phyloP scores from a whole-genome alignment of 495 filamentous ascomycete species.

The Chaetomium tenue region DNA sequence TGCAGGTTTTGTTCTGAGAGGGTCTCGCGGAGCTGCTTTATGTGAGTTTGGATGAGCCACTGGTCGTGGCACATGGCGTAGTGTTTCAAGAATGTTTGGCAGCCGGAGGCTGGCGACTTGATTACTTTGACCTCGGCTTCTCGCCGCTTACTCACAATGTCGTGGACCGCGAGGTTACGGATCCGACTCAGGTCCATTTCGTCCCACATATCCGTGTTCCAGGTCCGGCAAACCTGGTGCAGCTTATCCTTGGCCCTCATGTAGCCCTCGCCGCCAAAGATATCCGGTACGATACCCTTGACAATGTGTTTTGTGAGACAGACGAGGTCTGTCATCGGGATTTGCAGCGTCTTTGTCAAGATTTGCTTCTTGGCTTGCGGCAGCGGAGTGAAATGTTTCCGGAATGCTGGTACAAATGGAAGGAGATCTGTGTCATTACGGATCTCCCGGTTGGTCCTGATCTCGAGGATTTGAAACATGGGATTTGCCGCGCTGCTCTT shows the following conservation, averaged over 20 bases:
- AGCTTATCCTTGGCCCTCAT: slow-evolving; percentile 59
- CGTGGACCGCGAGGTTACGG: slow-evolving; percentile 72
- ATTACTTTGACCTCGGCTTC: slow-evolving; percentile 58
- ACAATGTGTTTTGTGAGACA: slow-evolving; percentile 73
- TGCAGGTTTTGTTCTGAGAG: slow-evolving; percentile 97
- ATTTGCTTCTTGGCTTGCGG: slow-evolving; percentile 60
- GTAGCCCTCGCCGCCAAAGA: slow-evolving; percentile 46
- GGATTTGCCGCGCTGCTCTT: slow-evolving; percentile 57
- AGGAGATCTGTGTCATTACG: slow-evolving; percentile 76
- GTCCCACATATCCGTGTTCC: slow-evolving; percentile 73
- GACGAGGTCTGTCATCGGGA: slow-evolving; percentile 72
- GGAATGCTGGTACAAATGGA: slow-evolving; percentile 70
- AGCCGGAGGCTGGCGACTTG: slow-evolving; percentile 59
- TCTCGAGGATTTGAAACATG: slow-evolving; percentile 72
- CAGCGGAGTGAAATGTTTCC: slow-evolving; percentile 57
- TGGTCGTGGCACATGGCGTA: slow-evolving; percentile 93
- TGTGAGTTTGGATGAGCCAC: slow-evolving; percentile 90
- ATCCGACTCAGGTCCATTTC: slow-evolving; percentile 80
- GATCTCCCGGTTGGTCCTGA: slow-evolving; percentile 58
- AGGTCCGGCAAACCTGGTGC: slow-evolving; percentile 60
- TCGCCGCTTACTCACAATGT: slow-evolving; percentile 66
- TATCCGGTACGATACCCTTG: slow-evolving; percentile 58
- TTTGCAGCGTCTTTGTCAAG: slow-evolving; percentile 58
- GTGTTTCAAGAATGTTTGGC: slow-evolving; percentile 78
- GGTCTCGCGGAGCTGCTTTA: slow-evolving; percentile 73